These are phyloP conservation scores for Termitomyces sp. DNA, from an alignment of 768 basidiomycete genomes.

Conservation along the genomic window DNA sequence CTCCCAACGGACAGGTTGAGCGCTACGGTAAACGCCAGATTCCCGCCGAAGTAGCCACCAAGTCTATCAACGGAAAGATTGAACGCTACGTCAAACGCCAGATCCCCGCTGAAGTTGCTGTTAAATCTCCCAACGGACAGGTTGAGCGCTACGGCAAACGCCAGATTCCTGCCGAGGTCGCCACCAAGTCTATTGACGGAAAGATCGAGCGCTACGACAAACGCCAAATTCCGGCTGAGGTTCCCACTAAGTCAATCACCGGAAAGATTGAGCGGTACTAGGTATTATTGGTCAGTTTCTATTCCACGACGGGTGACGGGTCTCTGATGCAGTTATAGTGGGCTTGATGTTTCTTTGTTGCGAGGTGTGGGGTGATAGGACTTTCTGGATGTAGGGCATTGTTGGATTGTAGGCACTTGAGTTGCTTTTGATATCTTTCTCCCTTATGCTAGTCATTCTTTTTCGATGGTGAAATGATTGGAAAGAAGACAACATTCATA, in stretches of 20 bases:
- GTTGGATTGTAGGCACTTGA: neutral
- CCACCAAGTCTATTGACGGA: neutral
- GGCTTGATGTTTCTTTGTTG: neutral
- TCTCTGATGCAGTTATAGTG: neutral
- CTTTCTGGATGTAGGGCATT: constrained; percentile 1
- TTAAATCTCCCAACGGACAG: neutral
- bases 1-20: constrained; percentile 28
- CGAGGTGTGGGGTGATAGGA: neutral
- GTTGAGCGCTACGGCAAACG: neutral
- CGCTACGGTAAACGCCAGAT: constrained; percentile 17
- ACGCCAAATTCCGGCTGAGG: neutral
- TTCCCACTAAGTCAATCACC: neutral
- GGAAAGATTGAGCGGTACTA: neutral
- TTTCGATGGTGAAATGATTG: neutral
- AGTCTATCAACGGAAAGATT: neutral
- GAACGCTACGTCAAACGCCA: neutral
- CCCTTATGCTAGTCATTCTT: constrained; percentile 13
- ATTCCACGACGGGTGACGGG: neutral
- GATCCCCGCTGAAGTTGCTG: neutral
- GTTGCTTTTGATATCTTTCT: neutral
- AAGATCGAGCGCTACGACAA: neutral
- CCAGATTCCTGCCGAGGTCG: neutral
- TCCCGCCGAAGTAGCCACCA: neutral
- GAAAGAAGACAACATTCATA: too few species aligned
- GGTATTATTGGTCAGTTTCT: neutral